These are phyloP conservation scores for Agaricus bisporus DNA, from an alignment of 768 basidiomycete genomes.

Conservation along the genomic window DNA sequence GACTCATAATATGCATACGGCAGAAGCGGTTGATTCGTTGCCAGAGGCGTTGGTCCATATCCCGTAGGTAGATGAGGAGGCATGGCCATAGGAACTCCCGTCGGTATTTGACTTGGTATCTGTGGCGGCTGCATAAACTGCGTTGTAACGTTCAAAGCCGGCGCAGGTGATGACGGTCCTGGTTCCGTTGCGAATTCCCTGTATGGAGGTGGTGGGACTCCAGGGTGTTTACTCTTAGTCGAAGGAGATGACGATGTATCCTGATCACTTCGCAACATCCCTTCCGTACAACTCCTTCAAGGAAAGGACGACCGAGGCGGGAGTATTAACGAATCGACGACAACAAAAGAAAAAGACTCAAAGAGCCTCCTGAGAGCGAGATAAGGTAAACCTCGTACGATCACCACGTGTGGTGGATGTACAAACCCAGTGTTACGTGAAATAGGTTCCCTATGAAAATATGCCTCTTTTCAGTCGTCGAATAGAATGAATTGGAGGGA, in stretches of 20 bases:
- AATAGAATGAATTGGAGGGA: too few relatives aligned
- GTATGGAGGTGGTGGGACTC: conserved; percentile 14
- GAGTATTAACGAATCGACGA: background rate
- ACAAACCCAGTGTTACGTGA: too few relatives aligned
- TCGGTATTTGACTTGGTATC: background rate
- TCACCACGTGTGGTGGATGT: background rate
- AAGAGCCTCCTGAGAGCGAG: too few relatives aligned
- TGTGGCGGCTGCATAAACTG: background rate
- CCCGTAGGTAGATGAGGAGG: conserved; percentile 4
- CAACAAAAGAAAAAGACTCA: background rate
- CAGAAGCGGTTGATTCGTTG: conserved; percentile 24
- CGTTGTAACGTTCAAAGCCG: background rate
- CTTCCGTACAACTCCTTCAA: background rate
- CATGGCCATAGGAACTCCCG: background rate
- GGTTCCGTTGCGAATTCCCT: conserved; percentile 11
- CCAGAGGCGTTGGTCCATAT: conserved; percentile 36
- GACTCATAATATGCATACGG: conserved; percentile 35
- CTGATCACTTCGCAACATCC: conserved; percentile 4
- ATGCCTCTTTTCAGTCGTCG: too few relatives aligned
- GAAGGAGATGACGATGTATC: background rate
- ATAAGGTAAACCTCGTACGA: background rate
- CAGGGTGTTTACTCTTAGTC: background rate
- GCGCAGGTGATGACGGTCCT: background rate
- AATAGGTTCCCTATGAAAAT: too few relatives aligned
- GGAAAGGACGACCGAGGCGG: background rate